A percentile compares a stretch with the other conserved stretches of the same genome.
Conservation (phyloP, 345 rosid species). For the Excoecaria agallocha region DNA sequence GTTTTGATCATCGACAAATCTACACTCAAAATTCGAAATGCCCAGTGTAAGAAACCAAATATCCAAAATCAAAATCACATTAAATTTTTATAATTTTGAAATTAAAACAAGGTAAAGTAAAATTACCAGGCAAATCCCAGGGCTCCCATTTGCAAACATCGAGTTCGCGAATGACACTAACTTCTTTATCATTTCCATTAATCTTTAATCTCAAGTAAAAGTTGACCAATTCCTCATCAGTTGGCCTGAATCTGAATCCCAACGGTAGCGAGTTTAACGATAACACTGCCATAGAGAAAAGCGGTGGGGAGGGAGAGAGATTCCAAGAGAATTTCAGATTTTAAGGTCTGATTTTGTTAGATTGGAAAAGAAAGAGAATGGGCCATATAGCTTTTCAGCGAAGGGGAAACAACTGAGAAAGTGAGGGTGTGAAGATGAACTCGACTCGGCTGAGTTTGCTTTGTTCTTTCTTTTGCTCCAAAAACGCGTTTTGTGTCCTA, state of each 20-base stretch:
- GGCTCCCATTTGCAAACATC: constrained; percentile 95
- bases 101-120: not conserved
- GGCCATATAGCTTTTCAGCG: not conserved
- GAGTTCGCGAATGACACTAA: constrained; percentile 62
- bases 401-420: constrained; percentile 13
- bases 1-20: constrained; percentile 57
- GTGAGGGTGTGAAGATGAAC: not conserved
- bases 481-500: not conserved
- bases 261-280: constrained; percentile 64
- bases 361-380: not conserved
- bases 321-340: not conserved
- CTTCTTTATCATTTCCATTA: constrained; percentile 59
- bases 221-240: constrained; percentile 74
- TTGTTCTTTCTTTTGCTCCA: not conserved
- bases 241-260: constrained; percentile 87
- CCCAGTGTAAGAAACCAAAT: not conserved
- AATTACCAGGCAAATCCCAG: constrained; percentile 87
- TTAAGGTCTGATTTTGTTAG: constrained; percentile 1
- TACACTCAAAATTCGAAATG: constrained; percentile 17
- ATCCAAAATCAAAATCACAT: not conserved
- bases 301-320: not conserved
- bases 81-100: not conserved
- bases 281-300: constrained; percentile 35
- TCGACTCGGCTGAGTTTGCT: not conserved
- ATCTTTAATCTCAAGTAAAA: constrained; percentile 69